Conservation (phyloP, 139 green algal genomes). For the Chlamydomonas eustigma region DNA sequence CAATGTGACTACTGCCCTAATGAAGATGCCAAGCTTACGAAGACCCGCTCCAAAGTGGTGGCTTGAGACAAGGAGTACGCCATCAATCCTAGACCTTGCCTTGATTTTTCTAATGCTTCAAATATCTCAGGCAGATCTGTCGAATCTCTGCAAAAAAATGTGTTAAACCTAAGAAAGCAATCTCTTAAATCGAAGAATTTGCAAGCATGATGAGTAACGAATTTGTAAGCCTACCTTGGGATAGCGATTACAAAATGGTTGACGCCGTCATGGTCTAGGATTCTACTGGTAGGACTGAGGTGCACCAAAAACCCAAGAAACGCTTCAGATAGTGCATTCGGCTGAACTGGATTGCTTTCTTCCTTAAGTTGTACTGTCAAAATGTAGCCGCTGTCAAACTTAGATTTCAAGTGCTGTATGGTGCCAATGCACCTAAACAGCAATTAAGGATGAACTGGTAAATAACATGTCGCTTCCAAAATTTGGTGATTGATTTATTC, state of each 20-base stretch:
- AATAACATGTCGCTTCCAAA: too few relatives aligned
- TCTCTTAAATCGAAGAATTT: too few relatives aligned
- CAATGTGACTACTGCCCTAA: too few relatives aligned
- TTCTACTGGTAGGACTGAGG: background rate
- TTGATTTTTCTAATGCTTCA: background rate
- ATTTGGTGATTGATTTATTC: too few relatives aligned
- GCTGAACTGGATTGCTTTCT: background rate
- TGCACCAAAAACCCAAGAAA: too few relatives aligned
- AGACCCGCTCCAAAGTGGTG: slow-evolving; percentile 3
- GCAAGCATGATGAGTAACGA: background rate
- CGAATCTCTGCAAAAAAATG: background rate
- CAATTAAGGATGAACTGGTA: too few relatives aligned
- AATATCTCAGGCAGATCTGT: background rate
- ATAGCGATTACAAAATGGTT: too few relatives aligned
- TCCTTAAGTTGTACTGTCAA: background rate
- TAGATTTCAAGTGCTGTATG: slow-evolving; percentile 4
- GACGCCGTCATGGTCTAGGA: too few relatives aligned
- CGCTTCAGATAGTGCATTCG: too few relatives aligned
- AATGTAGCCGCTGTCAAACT: slow-evolving; percentile 14
- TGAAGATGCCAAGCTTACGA: background rate
- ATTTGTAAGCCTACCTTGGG: too few relatives aligned
- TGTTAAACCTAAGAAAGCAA: too few relatives aligned
- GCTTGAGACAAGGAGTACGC: slow-evolving; percentile 8
- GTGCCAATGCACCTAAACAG: background rate
- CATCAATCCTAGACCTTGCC: background rate